phyloP scores from a whole-genome alignment of 352 stramenopile species.

The Phytopythium delawarense region DNA sequence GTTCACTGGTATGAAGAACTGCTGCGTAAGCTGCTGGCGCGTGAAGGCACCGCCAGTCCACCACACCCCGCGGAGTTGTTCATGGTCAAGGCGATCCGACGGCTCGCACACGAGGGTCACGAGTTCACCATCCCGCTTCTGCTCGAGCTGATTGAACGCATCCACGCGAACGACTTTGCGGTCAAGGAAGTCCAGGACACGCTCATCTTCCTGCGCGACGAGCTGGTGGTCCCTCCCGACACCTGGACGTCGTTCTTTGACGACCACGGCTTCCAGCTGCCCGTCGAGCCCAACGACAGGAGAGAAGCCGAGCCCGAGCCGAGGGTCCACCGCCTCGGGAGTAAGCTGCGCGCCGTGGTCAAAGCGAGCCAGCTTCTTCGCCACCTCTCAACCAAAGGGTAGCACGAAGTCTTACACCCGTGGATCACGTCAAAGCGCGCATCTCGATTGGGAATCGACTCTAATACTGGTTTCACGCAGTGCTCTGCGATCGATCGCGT shows the following conservation, averaged over 20 bases:
- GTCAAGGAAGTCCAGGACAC: constrained; percentile 42
- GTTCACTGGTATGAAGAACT: constrained; percentile 52
- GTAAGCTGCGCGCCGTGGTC: constrained; percentile 24
- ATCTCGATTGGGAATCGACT: constrained; percentile 3
- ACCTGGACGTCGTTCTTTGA: constrained; percentile 49
- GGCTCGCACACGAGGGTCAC: constrained; percentile 35
- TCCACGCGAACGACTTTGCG: constrained; percentile 49
- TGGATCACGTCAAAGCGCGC: neutral
- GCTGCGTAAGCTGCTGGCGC: constrained; percentile 37
- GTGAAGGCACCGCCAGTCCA: constrained; percentile 17
- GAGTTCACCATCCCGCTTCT: constrained; percentile 36
- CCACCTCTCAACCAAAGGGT: constrained; percentile 9
- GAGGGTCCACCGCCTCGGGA: constrained; percentile 18
- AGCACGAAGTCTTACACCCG: neutral
- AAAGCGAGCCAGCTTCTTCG: constrained; percentile 31
- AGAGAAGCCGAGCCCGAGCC: constrained; percentile 8
- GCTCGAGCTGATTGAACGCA: constrained; percentile 33
- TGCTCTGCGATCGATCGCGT: constrained; percentile 3
- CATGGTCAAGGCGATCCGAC: constrained; percentile 44
- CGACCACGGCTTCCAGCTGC: constrained; percentile 26
- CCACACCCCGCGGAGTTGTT: constrained; percentile 52
- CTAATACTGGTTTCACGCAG: constrained; percentile 1
- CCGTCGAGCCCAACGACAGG: neutral
- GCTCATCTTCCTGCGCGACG: constrained; percentile 38
- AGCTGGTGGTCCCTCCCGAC: constrained; percentile 21